phyloP scores from a whole-genome alignment of 257 asterid genomes.

The Ocimum tenuiflorum region DNA sequence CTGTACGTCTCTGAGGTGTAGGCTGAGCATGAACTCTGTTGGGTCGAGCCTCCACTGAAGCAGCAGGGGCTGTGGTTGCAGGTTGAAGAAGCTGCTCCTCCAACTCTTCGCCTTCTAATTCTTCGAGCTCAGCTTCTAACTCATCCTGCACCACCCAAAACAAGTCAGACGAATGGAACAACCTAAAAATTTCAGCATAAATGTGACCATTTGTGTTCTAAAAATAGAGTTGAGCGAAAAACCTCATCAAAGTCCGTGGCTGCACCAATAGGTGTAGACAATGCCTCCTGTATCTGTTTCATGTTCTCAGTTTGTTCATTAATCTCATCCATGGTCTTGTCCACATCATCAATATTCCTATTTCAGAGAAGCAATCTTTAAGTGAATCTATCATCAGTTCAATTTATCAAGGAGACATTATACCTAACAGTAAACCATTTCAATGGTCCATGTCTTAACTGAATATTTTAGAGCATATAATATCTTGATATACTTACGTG shows the following conservation, averaged over 20 bases:
- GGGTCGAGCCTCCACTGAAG: conserved; percentile 36
- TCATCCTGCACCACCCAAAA: conserved; percentile 50
- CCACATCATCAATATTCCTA: conserved; percentile 83
- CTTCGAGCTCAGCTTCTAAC: conserved; percentile 77
- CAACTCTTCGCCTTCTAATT: conserved; percentile 65
- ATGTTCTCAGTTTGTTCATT: conserved; percentile 84
- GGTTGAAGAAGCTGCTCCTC: conserved; percentile 78
- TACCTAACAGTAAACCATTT: background rate
- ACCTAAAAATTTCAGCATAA: background rate
- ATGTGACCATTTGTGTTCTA: too few species aligned
- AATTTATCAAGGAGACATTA: too few species aligned
- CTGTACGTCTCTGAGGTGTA: conserved; percentile 42
- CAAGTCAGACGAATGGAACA: background rate
- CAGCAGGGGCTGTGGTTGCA: conserved; percentile 49
- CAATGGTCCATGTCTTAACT: background rate
- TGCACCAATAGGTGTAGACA: conserved; percentile 63
- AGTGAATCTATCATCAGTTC: background rate
- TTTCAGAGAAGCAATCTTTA: background rate
- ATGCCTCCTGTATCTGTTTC: conserved; percentile 78
- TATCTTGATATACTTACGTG: conserved; percentile 36
- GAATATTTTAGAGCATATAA: background rate
- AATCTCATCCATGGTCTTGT: conserved; percentile 93
- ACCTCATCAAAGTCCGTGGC: conserved; percentile 73
- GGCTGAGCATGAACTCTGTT: conserved; percentile 47
- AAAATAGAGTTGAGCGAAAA: too few species aligned